phyloP scores from a whole-genome alignment of 164 flowering plant genomes.

The Aristolochia californica region DNA sequence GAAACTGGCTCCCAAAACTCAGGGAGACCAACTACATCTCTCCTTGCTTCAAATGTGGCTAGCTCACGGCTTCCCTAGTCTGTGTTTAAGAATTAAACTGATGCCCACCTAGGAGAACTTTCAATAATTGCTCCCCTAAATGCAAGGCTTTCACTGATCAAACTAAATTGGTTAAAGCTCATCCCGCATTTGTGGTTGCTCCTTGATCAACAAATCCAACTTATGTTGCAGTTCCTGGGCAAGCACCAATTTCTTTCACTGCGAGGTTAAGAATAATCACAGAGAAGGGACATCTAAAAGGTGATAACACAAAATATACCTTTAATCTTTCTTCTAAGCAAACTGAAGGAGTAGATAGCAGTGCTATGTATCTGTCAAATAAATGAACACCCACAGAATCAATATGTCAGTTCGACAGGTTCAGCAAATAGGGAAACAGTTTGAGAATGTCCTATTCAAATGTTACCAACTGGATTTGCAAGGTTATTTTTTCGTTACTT shows the following conservation, averaged over 20 bases:
- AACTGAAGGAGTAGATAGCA: conserved; percentile 70
- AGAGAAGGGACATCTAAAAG: neutral
- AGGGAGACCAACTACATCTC: too few species aligned
- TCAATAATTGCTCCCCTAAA: too few species aligned
- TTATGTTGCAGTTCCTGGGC: conserved; percentile 68
- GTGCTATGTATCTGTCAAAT: conserved; percentile 60
- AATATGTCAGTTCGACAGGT: neutral
- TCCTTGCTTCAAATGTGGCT: too few species aligned
- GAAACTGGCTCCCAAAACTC: too few species aligned
- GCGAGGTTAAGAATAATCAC: neutral
- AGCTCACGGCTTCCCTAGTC: too few species aligned
- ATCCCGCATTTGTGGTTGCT: conserved; percentile 56
- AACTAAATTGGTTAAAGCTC: conserved; percentile 38
- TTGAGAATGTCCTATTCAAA: neutral
- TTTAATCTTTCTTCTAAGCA: conserved; percentile 75
- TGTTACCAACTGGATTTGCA: neutral
- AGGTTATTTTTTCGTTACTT: neutral
- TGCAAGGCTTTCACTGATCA: too few species aligned
- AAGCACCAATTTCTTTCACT: conserved; percentile 6
- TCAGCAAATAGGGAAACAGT: neutral
- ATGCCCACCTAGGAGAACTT: too few species aligned
- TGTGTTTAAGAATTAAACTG: too few species aligned
- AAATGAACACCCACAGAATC: conserved; percentile 3
- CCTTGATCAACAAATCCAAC: conserved; percentile 51
- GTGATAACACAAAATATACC: conserved; percentile 25